These are phyloP conservation scores for Chloranthus sessilifolius DNA, from an alignment of 164 flowering plant species.

Conservation along the genomic window DNA sequence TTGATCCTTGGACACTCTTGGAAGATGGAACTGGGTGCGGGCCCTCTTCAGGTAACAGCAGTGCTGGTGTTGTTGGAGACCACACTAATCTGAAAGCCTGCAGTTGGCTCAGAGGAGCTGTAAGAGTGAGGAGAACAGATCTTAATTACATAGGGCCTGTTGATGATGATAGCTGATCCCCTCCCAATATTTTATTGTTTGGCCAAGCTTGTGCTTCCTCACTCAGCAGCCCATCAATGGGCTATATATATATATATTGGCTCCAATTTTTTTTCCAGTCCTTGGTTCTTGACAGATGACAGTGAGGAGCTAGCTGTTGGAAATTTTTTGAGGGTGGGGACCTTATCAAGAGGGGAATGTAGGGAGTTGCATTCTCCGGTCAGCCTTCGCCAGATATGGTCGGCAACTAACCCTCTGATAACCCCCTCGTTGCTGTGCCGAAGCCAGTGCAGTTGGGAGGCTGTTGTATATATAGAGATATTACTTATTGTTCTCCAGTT, in stretches of 20 bases:
- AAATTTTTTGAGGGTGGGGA: conserved; percentile 9
- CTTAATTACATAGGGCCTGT: conserved; percentile 84
- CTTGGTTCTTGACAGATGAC: too few relatives aligned
- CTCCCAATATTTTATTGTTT: conserved; percentile 13
- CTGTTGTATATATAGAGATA: conserved; percentile 62
- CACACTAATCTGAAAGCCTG: conserved; percentile 65
- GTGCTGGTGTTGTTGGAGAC: conserved; percentile 47
- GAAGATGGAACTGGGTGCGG: conserved; percentile 88
- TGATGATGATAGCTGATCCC: conserved; percentile 83
- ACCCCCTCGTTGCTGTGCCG: conserved; percentile 10
- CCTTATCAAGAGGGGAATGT: background rate
- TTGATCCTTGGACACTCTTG: conserved; percentile 88
- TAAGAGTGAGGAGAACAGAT: conserved; percentile 85
- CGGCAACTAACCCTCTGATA: conserved; percentile 26
- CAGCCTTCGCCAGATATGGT: conserved; percentile 6
- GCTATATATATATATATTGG: conserved; percentile 7
- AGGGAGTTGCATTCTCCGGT: background rate
- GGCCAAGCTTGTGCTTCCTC: conserved; percentile 15
- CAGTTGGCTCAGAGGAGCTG: conserved; percentile 85
- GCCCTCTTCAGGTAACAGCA: conserved; percentile 41
- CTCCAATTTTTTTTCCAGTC: conserved; percentile 5
- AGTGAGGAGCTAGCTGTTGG: conserved; percentile 18
- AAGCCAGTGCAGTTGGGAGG: conserved; percentile 27
- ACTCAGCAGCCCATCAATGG: conserved; percentile 16
- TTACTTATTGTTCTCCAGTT: conserved; percentile 23